phyloP scores from a whole-genome alignment of 305 asterid genomes.

The Stenogyne calaminthoides region DNA sequence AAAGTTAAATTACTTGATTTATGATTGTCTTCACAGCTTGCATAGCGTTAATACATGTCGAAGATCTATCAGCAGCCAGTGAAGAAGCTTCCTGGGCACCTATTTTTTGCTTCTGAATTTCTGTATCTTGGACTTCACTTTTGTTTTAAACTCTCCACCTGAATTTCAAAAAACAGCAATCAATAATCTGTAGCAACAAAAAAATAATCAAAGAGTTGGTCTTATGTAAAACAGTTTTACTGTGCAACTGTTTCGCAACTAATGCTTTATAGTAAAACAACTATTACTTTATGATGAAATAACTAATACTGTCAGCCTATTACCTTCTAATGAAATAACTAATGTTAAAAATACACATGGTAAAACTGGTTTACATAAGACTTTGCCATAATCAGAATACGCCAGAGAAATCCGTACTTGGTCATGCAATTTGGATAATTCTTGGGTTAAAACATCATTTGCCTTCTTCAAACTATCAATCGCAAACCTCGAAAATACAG shows the following conservation, averaged over 20 bases:
- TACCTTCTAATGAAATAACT: no score
- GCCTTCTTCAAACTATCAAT: constrained; percentile 77
- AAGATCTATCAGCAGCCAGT: constrained; percentile 55
- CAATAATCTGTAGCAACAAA: constrained; percentile 15
- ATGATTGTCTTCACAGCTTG: constrained; percentile 56
- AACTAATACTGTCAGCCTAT: no score
- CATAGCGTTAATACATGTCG: constrained; percentile 43
- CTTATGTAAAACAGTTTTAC: no score
- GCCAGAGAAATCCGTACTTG: constrained; percentile 52
- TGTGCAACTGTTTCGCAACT: no score
- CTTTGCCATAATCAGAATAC: background rate
- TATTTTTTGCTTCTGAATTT: constrained; percentile 52
- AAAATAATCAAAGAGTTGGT: background rate
- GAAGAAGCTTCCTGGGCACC: constrained; percentile 48
- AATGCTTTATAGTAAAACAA: no score
- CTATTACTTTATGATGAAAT: no score
- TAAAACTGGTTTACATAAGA: no score
- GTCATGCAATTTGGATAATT: constrained; percentile 64
- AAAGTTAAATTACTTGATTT: constrained; percentile 49
- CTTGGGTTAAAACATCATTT: constrained; percentile 72
- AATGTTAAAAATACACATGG: no score
- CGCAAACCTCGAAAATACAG: constrained; percentile 73
- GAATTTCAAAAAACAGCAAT: background rate
- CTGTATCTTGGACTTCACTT: constrained; percentile 57
- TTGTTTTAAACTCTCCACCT: constrained; percentile 64